Percentiles rank a stretch among this genome's conserved stretches.
Conservation (phyloP, 495 filamentous ascomycete genomes). For the Xylaria nigripes region DNA sequence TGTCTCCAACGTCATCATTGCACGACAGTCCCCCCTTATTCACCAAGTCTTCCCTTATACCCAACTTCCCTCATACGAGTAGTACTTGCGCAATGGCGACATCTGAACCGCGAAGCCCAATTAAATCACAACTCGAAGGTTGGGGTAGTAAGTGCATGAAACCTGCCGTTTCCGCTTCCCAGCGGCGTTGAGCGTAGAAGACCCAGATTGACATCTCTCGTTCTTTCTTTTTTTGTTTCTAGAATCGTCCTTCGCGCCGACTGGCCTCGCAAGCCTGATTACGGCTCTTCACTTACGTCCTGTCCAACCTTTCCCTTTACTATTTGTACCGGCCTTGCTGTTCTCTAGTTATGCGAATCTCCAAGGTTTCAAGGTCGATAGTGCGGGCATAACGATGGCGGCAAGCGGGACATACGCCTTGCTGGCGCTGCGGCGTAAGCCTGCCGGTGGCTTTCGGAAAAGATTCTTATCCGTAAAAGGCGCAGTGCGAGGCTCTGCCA, state of each 20-base stretch:
- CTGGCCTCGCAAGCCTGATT: constrained; percentile 70
- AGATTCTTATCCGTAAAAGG: constrained; percentile 65
- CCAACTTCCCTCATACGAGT: neutral
- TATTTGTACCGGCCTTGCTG: constrained; percentile 77
- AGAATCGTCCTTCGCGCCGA: constrained; percentile 77
- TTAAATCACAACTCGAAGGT: constrained; percentile 45
- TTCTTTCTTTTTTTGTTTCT: neutral
- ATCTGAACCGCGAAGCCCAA: constrained; percentile 38
- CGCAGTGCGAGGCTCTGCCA: constrained; percentile 58
- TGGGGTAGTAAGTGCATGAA: constrained; percentile 61
- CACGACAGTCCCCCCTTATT: neutral
- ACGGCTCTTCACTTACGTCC: constrained; percentile 69
- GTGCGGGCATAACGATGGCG: constrained; percentile 74
- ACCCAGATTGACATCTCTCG: neutral
- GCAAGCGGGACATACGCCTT: constrained; percentile 82
- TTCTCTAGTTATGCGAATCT: constrained; percentile 82
- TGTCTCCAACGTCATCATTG: neutral
- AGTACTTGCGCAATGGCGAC: constrained; percentile 27
- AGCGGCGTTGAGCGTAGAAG: neutral
- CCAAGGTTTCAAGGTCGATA: constrained; percentile 67
- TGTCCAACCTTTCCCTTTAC: constrained; percentile 63
- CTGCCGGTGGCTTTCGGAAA: constrained; percentile 44
- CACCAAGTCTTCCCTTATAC: neutral
- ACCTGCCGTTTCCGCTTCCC: neutral
- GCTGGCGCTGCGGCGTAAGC: constrained; percentile 56